Evolutionary conservation across 257 asterid species (phyloP).

Genomic region (Scutellaria minor): DNA sequence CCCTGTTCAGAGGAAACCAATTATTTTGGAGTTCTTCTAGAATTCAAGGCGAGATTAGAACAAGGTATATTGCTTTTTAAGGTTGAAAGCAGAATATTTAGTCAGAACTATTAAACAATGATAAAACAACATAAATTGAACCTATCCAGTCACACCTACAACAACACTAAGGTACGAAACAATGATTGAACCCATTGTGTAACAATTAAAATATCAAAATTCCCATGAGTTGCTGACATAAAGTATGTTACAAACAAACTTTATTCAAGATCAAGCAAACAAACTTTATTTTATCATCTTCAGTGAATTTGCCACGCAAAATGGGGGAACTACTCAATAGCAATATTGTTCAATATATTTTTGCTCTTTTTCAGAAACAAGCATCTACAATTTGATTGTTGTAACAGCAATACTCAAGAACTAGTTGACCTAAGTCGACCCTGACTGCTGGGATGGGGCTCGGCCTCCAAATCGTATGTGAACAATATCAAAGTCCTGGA

Average conservation of each 20-base stretch:
- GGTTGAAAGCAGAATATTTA: neutral
- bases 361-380: slow-evolving; percentile 22
- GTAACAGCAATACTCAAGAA: slow-evolving; percentile 17
- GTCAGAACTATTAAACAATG: slow-evolving; percentile 9
- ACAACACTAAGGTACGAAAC: neutral
- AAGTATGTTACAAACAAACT: neutral
- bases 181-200: slow-evolving; percentile 16
- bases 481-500: slow-evolving; percentile 10
- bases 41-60: slow-evolving; percentile 18
- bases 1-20: slow-evolving; percentile 60
- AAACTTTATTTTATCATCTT: slow-evolving; percentile 1
- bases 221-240: slow-evolving; percentile 12
- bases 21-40: slow-evolving; percentile 12
- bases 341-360: slow-evolving; percentile 17
- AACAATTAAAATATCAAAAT: slow-evolving; percentile 12
- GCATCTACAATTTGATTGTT: slow-evolving; percentile 10
- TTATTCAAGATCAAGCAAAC: slow-evolving; percentile 18
- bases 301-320: slow-evolving; percentile 23
- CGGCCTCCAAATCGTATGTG: neutral
- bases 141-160: slow-evolving; percentile 16
- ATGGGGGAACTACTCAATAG: slow-evolving; percentile 13
- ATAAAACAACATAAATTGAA: slow-evolving; percentile 13
- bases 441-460: slow-evolving; percentile 1
- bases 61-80: slow-evolving; percentile 14
- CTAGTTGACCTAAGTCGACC: slow-evolving; percentile 1